These are phyloP conservation scores for Picea mariana DNA, from an alignment of 83 land plant species.

Conservation along the genomic window DNA sequence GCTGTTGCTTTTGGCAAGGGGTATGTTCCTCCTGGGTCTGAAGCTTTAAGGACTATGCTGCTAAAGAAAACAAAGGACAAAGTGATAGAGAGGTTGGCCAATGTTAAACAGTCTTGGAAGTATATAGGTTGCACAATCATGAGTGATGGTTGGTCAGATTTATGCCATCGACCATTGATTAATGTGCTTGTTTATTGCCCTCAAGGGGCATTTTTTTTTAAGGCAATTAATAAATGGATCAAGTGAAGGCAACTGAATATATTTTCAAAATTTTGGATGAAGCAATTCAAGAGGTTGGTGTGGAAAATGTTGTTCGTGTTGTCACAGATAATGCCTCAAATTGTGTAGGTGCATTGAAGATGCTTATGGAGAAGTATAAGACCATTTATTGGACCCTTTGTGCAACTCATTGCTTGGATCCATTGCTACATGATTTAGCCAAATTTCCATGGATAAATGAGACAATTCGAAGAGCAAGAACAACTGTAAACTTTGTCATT, in stretches of 20 bases:
- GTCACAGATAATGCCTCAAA: slow-evolving; percentile 22
- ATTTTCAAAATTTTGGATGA: slow-evolving; percentile 3
- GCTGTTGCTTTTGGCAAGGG: neutral
- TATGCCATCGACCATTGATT: slow-evolving; percentile 16
- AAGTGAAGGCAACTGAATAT: neutral
- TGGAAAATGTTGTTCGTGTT: slow-evolving; percentile 20
- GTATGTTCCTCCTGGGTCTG: neutral
- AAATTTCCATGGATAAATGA: no score
- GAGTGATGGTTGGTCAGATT: slow-evolving; percentile 13
- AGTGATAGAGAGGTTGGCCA: neutral
- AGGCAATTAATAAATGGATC: slow-evolving; percentile 14
- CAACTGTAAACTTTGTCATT: neutral
- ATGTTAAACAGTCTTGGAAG: neutral
- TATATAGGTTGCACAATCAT: neutral
- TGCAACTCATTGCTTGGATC: neutral
- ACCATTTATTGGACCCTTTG: neutral
- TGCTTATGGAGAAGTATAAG: neutral
- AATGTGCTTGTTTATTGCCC: slow-evolving; percentile 16
- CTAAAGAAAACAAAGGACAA: neutral
- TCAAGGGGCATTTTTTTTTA: slow-evolving; percentile 10
- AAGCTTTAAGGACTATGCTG: neutral
- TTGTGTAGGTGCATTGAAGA: slow-evolving; percentile 2
- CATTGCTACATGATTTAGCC: neutral
- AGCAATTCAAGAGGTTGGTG: slow-evolving; percentile 19
- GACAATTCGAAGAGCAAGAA: no score